Conservation (phyloP, 148 eudicot genomes). For the Vaccinium vitisidaea region DNA sequence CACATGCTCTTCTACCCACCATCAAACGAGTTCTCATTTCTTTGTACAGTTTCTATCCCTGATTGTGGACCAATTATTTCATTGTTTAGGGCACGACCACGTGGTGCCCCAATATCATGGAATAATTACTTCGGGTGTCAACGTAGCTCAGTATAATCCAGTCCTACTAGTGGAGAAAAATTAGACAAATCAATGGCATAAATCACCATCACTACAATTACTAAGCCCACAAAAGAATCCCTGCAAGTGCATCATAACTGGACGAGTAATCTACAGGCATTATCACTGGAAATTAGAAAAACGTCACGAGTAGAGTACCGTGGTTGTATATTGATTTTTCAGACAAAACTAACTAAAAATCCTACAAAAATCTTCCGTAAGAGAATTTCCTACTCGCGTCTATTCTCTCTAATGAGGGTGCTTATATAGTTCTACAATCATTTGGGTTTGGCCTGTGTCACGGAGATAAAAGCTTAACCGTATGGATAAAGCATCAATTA, state of each 20-base stretch:
- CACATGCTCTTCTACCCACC: neutral
- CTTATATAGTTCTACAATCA: neutral
- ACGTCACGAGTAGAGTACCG: neutral
- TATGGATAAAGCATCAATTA: neutral
- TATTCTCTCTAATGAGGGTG: neutral
- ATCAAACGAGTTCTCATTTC: neutral
- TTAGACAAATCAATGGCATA: neutral
- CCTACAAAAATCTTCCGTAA: neutral
- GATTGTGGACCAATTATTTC: too few relatives aligned
- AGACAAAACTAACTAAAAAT: neutral
- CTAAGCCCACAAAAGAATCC: neutral
- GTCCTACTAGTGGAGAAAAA: neutral
- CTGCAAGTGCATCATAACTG: neutral
- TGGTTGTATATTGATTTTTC: neutral
- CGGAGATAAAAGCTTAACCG: neutral
- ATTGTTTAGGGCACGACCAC: too few relatives aligned
- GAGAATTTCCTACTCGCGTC: neutral
- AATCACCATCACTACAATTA: neutral
- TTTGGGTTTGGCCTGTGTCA: neutral
- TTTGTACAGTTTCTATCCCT: neutral
- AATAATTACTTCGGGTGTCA: too few relatives aligned
- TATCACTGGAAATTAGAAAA: neutral
- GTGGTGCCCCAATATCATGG: too few relatives aligned
- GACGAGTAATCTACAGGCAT: neutral
- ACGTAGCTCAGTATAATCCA: neutral